phyloP scores from a whole-genome alignment of 208 protist species.

The Pavlovales sp. region DNA sequence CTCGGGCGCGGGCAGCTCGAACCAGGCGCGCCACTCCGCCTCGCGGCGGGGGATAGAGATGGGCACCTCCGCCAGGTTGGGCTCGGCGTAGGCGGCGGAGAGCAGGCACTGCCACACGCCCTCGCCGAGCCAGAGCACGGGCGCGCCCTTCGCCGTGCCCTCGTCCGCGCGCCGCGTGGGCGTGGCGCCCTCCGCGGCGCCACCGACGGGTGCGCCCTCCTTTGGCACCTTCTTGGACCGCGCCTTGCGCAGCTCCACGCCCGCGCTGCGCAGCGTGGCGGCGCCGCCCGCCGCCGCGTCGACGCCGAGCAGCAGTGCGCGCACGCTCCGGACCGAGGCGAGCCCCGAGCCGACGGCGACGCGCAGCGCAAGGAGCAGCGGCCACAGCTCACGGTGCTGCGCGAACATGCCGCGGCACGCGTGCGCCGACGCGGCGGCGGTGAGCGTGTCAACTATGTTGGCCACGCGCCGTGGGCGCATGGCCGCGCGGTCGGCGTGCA shows the following conservation, averaged over 20 bases:
- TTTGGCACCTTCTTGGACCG: constrained; percentile 71
- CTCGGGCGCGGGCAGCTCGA: constrained; percentile 87
- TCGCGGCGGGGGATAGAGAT: constrained; percentile 84
- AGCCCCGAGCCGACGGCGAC: constrained; percentile 81
- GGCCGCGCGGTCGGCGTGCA: constrained; percentile 72
- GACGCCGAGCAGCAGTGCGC: too few species aligned
- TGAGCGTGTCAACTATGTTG: constrained; percentile 90
- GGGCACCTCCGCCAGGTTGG: constrained; percentile 74
- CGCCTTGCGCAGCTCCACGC: too few species aligned
- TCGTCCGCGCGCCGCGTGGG: constrained; percentile 36
- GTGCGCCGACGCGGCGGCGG: constrained; percentile 84
- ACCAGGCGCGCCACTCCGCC: constrained; percentile 83
- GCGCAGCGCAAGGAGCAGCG: constrained; percentile 90
- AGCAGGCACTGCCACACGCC: constrained; percentile 87
- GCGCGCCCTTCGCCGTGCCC: too few species aligned
- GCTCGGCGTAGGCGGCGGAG: constrained; percentile 49
- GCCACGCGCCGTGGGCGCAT: constrained; percentile 84
- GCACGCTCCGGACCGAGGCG: constrained; percentile 48
- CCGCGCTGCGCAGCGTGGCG: too few species aligned
- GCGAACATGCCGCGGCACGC: constrained; percentile 92
- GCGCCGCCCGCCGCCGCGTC: too few species aligned
- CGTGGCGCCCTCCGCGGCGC: constrained; percentile 73
- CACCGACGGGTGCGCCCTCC: constrained; percentile 82
- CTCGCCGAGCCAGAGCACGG: constrained; percentile 86
- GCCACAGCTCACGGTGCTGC: constrained; percentile 92